phyloP scores from a whole-genome alignment of 768 basidiomycete species.

The Agaricus blazei region DNA sequence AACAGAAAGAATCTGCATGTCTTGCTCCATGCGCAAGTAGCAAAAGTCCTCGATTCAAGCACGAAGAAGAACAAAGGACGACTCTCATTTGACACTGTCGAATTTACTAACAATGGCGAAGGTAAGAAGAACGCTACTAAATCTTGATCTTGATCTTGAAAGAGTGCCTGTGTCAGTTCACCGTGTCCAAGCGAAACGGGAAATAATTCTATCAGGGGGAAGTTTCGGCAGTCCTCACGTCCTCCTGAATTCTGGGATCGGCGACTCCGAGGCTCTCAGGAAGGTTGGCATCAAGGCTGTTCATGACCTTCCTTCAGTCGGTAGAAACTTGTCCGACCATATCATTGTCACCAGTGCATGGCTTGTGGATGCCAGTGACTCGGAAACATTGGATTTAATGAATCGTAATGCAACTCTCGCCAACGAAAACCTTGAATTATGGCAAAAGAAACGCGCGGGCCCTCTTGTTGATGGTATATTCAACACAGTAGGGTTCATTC shows the following conservation, averaged over 20 bases:
- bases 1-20: conserved; percentile 26
- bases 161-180: background rate
- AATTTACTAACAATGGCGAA: conserved; percentile 15
- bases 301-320: conserved; percentile 29
- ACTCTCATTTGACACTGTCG: conserved; percentile 18
- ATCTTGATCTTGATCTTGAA: background rate
- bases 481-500: conserved; percentile 21
- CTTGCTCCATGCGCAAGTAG: conserved; percentile 21
- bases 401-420: conserved; percentile 18
- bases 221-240: conserved; percentile 28
- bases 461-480: conserved; percentile 17
- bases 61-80: conserved; percentile 13
- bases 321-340: conserved; percentile 30
- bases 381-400: conserved; percentile 22
- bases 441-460: conserved; percentile 19
- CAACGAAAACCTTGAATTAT: conserved; percentile 20
- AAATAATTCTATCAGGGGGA: conserved; percentile 34
- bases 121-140: background rate
- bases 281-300: conserved; percentile 20
- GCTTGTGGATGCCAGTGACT: conserved; percentile 18
- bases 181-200: conserved; percentile 21
- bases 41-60: conserved; percentile 16
- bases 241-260: conserved; percentile 31
- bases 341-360: conserved; percentile 12
- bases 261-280: conserved; percentile 19